Conservation (phyloP, 192 early-diverging fungal genomes). For the Coemansia sp. region DNA sequence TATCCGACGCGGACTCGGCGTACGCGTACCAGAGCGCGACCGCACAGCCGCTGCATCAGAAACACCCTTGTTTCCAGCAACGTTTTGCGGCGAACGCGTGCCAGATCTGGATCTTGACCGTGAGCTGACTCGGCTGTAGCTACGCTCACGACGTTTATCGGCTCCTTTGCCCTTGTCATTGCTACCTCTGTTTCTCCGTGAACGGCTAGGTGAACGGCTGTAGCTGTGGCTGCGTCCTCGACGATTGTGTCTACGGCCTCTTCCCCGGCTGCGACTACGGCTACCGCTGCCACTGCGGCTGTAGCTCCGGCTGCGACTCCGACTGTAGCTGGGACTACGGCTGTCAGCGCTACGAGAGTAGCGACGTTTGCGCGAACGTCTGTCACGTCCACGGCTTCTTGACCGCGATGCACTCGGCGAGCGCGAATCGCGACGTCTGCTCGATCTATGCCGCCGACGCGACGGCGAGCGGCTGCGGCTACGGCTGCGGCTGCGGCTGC, state of each 20-base stretch:
- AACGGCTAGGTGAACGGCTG: not conserved
- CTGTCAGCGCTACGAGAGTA: not conserved
- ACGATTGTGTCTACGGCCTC: not conserved
- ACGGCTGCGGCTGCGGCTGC: conserved; percentile 6
- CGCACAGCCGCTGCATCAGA: not conserved
- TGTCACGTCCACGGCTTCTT: no score
- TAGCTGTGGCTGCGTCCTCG: not conserved
- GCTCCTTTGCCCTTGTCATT: not conserved
- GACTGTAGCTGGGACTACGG: not conserved
- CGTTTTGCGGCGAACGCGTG: conserved; percentile 4
- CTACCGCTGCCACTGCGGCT: conserved; percentile 5
- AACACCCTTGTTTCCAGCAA: no score
- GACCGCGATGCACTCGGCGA: no score
- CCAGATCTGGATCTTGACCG: conserved; percentile 1
- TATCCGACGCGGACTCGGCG: conserved; percentile 37
- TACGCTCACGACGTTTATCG: not conserved
- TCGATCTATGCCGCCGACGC: no score
- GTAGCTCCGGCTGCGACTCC: conserved; percentile 5
- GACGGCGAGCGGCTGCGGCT: conserved; percentile 3
- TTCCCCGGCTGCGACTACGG: not conserved
- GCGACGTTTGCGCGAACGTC: not conserved
- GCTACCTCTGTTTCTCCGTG: no score
- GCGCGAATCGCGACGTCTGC: no score
- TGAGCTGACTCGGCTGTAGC: not conserved
- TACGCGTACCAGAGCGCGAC: conserved; percentile 15